These are phyloP conservation scores for Cladosporium sp. DNA, from an alignment of 2,329 filamentous ascomycete genomes.

Conservation along the genomic window DNA sequence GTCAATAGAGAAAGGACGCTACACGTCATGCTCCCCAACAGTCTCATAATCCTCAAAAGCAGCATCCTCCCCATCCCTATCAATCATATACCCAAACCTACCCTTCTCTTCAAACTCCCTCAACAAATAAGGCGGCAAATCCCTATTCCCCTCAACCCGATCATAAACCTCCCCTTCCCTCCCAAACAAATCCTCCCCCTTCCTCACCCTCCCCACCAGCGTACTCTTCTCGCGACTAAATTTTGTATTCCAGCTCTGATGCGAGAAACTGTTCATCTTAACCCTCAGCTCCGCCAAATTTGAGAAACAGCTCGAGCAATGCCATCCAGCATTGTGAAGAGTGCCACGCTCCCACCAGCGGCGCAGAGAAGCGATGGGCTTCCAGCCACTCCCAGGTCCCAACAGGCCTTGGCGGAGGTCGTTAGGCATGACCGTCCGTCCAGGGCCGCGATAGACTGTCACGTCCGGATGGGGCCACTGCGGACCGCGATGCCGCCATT, in stretches of 20 bases:
- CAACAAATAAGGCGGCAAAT: constrained; percentile 50
- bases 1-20: too few species aligned
- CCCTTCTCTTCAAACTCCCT: constrained; percentile 47
- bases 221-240: constrained; percentile 53
- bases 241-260: constrained; percentile 54
- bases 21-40: too few species aligned
- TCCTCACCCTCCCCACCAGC: constrained; percentile 47
- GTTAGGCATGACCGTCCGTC: constrained; percentile 49
- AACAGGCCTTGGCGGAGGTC: constrained; percentile 51
- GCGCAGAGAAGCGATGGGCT: constrained; percentile 2
- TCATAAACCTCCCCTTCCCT: constrained; percentile 51
- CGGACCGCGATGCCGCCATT: constrained; percentile 18
- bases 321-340: constrained; percentile 54
- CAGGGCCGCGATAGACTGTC: constrained; percentile 48
- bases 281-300: constrained; percentile 53
- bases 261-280: constrained; percentile 56
- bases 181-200: constrained; percentile 55
- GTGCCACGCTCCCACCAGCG: constrained; percentile 34
- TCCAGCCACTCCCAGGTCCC: constrained; percentile 28
- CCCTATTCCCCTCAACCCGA: constrained; percentile 46
- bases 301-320: constrained; percentile 59
- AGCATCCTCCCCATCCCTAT: constrained; percentile 37
- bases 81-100: constrained; percentile 41
- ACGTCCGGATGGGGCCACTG: constrained; percentile 59
- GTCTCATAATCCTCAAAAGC: constrained; percentile 32